Percentiles rank a stretch among this genome's conserved stretches.
phyloP scores from a whole-genome alignment of 2,329 filamentous ascomycete species.

The Huntiella abstrusa region DNA sequence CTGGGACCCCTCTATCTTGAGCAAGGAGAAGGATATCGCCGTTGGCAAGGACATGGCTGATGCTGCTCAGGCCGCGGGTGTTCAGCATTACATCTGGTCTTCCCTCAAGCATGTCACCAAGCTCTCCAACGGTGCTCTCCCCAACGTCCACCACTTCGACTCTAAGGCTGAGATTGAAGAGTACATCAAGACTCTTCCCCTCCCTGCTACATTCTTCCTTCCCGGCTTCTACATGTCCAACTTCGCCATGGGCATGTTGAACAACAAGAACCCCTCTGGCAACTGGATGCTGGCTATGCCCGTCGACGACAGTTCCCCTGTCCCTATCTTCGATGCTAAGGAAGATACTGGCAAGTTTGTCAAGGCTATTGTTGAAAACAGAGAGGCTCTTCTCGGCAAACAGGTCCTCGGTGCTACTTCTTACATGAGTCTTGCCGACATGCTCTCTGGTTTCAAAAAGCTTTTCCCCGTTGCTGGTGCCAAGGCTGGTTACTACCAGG shows the following conservation, averaged over 20 bases:
- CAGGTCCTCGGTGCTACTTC: constrained; percentile 20
- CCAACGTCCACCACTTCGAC: constrained; percentile 32
- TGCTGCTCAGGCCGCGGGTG: constrained; percentile 24
- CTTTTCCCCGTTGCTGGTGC: constrained; percentile 21
- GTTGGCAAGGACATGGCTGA: constrained; percentile 29
- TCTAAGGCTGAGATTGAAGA: constrained; percentile 34
- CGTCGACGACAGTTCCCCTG: constrained; percentile 16
- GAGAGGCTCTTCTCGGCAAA: constrained; percentile 16
- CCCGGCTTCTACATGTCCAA: constrained; percentile 39
- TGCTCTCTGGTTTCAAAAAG: constrained; percentile 16
- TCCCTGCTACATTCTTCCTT: constrained; percentile 32
- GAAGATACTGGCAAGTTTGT: constrained; percentile 25
- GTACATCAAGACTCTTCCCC: constrained; percentile 31
- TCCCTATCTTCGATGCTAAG: constrained; percentile 22
- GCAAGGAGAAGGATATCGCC: constrained; percentile 23
- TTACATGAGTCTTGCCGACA: constrained; percentile 19
- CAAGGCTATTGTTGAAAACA: constrained; percentile 15
- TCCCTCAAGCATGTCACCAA: constrained; percentile 23
- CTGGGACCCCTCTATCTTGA: constrained; percentile 7
- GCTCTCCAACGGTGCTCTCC: constrained; percentile 20
- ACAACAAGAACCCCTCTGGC: constrained; percentile 17
- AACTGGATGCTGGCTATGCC: constrained; percentile 17
- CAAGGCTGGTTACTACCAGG: constrained; percentile 16
- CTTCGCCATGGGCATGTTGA: constrained; percentile 14
- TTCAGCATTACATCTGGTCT: constrained; percentile 28